Evolutionary conservation across 106 monocot species (phyloP).

Genomic region (Allium cepa): DNA sequence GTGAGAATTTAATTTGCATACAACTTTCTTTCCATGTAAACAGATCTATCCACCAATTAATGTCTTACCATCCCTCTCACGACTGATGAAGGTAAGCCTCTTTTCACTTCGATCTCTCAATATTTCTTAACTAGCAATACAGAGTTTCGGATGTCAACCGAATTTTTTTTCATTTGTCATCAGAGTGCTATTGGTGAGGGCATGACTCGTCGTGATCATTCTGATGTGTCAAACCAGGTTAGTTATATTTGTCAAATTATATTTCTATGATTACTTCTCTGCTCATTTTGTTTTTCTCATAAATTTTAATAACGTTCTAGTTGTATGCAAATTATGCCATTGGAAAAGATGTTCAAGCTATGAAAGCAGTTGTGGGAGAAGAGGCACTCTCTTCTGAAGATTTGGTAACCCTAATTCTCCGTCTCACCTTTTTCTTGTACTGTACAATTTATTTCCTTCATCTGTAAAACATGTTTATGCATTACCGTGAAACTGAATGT

Average conservation of each 20-base stretch:
- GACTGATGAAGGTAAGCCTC: conserved; percentile 60
- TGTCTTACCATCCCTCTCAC: conserved; percentile 69
- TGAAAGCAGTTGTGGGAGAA: conserved; percentile 99
- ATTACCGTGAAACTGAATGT: no score
- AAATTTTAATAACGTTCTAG: conserved; percentile 23
- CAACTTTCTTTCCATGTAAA: neutral
- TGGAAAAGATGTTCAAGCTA: conserved; percentile 98
- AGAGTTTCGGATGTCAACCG: neutral
- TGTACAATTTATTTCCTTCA: no score
- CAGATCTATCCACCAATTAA: conserved; percentile 72
- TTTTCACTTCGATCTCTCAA: neutral
- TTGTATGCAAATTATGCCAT: conserved; percentile 98
- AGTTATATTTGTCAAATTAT: neutral
- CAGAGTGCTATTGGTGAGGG: conserved; percentile 99
- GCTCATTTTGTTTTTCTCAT: neutral
- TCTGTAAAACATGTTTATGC: no score
- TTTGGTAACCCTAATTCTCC: conserved; percentile 65
- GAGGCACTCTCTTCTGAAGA: conserved; percentile 99
- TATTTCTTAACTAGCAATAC: neutral
- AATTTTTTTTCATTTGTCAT: neutral
- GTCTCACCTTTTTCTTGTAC: neutral
- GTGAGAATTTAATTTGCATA: no score
- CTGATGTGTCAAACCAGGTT: conserved; percentile 98
- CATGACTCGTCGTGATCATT: conserved; percentile 95
- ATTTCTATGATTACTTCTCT: neutral